Evolutionary conservation across 2,329 filamentous ascomycete genomes (phyloP).

Genomic region (Lojkania enalia): DNA sequence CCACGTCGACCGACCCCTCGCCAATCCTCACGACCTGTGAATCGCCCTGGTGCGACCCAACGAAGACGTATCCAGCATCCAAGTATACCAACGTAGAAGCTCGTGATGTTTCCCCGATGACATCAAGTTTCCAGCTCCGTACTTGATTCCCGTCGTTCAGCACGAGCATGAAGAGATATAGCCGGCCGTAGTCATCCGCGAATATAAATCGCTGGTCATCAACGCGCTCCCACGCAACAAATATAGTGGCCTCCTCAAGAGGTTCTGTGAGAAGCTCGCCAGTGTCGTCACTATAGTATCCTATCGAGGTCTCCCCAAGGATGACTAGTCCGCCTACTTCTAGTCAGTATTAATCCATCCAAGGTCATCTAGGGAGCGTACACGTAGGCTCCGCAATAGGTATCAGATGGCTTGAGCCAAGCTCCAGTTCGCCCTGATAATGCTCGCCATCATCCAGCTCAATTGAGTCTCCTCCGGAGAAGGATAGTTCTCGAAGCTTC

Average conservation of each 20-base stretch:
- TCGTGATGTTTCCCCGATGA: conserved; percentile 71
- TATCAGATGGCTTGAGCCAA: conserved; percentile 64
- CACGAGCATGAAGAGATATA: conserved; percentile 83
- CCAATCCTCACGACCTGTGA: conserved; percentile 76
- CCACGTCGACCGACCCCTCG: conserved; percentile 63
- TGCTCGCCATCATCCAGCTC: conserved; percentile 58
- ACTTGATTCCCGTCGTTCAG: conserved; percentile 68
- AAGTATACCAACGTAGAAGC: conserved; percentile 81
- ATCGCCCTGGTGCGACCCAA: conserved; percentile 91
- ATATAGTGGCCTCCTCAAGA: conserved; percentile 76
- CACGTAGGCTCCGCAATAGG: conserved; percentile 61
- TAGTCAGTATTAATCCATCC: conserved; percentile 57
- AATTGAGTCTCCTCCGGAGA: conserved; percentile 54
- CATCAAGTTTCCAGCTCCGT: conserved; percentile 69
- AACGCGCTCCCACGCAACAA: conserved; percentile 87
- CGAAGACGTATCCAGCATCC: conserved; percentile 71
- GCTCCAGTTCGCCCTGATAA: conserved; percentile 58
- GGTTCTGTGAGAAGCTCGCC: conserved; percentile 66
- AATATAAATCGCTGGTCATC: conserved; percentile 83
- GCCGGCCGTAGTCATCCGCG: conserved; percentile 84
- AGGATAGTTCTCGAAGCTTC: conserved; percentile 59
- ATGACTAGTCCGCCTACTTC: conserved; percentile 48
- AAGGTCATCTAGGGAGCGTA: conserved; percentile 54
- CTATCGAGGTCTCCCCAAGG: conserved; percentile 67
- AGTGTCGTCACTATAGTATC: conserved; percentile 80